A percentile compares a stretch with the other conserved stretches of the same genome.
Evolutionary conservation across 2,329 filamentous ascomycete species (phyloP).

Genomic region (Fusarium sp.): DNA sequence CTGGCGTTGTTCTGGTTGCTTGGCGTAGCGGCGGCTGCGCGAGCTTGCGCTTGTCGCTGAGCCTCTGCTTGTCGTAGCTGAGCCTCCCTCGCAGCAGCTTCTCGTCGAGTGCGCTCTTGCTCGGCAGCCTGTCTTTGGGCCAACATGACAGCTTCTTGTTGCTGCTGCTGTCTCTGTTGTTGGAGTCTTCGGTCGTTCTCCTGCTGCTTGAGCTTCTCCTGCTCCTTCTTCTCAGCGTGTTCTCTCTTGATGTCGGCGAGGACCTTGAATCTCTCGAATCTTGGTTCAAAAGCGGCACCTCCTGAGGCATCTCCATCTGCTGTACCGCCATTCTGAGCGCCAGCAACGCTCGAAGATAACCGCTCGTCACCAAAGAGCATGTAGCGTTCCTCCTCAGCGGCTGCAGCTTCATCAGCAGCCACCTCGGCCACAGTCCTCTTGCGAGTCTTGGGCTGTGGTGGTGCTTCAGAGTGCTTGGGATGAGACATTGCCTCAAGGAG

Average conservation of each 20-base stretch:
- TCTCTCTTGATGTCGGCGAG: conserved; percentile 86
- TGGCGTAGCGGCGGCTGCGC: conserved; percentile 46
- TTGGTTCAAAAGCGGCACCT: conserved; percentile 80
- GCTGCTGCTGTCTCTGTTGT: conserved; percentile 57
- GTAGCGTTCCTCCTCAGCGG: conserved; percentile 88
- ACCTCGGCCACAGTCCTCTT: conserved; percentile 96
- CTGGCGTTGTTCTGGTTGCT: conserved; percentile 46
- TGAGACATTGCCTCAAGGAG: conserved; percentile 80
- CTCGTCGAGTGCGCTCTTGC: conserved; percentile 56
- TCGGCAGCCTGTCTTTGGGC: conserved; percentile 58
- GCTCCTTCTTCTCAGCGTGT: conserved; percentile 80
- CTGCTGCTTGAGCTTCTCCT: conserved; percentile 77
- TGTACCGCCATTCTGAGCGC: conserved; percentile 67
- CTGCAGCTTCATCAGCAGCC: conserved; percentile 92
- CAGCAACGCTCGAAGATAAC: conserved; percentile 70
- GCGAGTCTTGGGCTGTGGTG: conserved; percentile 86
- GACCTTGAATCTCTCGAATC: conserved; percentile 92
- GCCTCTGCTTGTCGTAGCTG: conserved; percentile 53
- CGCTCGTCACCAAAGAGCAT: conserved; percentile 95
- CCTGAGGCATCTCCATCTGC: conserved; percentile 80
- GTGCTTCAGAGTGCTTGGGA: conserved; percentile 79
- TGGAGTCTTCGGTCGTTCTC: conserved; percentile 69
- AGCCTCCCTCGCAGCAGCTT: conserved; percentile 51
- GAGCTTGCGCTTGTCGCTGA: conserved; percentile 51
- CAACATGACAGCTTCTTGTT: conserved; percentile 58